A percentile compares a stretch with the other conserved stretches of the same genome.
These are phyloP conservation scores for Colletotrichum kahawae DNA, from an alignment of 2,329 filamentous ascomycete species.

Conservation along the genomic window DNA sequence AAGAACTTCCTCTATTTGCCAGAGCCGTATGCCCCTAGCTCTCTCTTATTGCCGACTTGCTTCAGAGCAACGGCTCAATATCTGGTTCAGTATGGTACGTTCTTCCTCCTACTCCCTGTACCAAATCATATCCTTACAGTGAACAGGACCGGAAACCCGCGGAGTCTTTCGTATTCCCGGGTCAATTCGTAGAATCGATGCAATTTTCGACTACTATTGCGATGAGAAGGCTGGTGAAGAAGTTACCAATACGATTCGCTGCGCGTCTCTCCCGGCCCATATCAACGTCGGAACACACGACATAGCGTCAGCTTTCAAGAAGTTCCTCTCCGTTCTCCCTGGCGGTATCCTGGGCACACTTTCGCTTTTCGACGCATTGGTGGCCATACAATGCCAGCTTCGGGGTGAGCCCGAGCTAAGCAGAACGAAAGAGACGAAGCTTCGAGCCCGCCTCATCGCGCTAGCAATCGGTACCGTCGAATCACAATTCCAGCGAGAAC, in stretches of 20 bases:
- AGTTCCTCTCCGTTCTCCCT: slow-evolving; percentile 65
- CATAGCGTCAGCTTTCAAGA: slow-evolving; percentile 71
- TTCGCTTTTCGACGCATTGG: slow-evolving; percentile 64
- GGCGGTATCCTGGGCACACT: slow-evolving; percentile 71
- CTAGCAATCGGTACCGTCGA: slow-evolving; percentile 64
- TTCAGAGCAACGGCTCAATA: slow-evolving; percentile 70
- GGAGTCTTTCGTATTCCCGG: slow-evolving; percentile 70
- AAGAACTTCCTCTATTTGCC: slow-evolving; percentile 67
- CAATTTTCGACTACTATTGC: slow-evolving; percentile 69
- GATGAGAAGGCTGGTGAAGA: slow-evolving; percentile 49
- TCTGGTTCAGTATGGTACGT: slow-evolving; percentile 63
- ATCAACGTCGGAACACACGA: slow-evolving; percentile 67
- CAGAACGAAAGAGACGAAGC: slow-evolving; percentile 57
- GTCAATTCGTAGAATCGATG: slow-evolving; percentile 58
- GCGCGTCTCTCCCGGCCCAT: slow-evolving; percentile 63
- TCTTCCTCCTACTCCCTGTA: not conserved
- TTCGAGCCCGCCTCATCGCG: slow-evolving; percentile 69
- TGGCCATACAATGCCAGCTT: slow-evolving; percentile 64
- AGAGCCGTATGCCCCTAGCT: slow-evolving; percentile 59
- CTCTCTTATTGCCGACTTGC: slow-evolving; percentile 67
- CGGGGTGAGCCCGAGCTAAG: slow-evolving; percentile 55
- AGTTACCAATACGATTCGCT: slow-evolving; percentile 63
- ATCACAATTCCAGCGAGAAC: slow-evolving; percentile 64
- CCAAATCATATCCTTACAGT: slow-evolving; percentile 18
- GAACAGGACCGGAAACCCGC: slow-evolving; percentile 45